Evolutionary conservation across 1,284 basidiomycete genomes (phyloP).

Genomic region (Prillingera fragicola): DNA sequence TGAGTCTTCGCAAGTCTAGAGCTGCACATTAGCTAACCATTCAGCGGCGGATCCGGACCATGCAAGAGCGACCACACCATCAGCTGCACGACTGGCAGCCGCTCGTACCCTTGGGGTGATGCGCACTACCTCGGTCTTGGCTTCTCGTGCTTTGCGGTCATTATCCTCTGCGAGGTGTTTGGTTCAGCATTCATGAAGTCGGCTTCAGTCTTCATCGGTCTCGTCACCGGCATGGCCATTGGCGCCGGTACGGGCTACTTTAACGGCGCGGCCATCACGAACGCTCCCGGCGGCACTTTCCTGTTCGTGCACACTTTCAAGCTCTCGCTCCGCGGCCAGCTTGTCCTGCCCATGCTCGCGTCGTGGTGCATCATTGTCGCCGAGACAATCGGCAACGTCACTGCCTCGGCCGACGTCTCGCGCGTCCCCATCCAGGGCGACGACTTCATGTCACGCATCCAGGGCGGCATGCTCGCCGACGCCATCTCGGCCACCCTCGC

Average conservation of each 20-base stretch:
- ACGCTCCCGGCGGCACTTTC: conserved; percentile 28
- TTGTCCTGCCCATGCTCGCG: conserved; percentile 33
- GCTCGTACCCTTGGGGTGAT: conserved; percentile 25
- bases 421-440: conserved; percentile 22
- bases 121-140: conserved; percentile 28
- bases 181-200: conserved; percentile 37
- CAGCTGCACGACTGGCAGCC: conserved; percentile 18
- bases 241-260: conserved; percentile 33
- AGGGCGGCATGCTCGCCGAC: conserved; percentile 36
- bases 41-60: conserved; percentile 22
- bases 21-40: background rate
- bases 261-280: conserved; percentile 18
- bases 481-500: conserved; percentile 27
- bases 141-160: conserved; percentile 25
- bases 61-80: conserved; percentile 28
- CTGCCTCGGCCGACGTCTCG: conserved; percentile 27
- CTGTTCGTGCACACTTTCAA: conserved; percentile 30
- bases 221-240: conserved; percentile 30
- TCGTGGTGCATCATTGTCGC: conserved; percentile 31
- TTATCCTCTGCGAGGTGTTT: conserved; percentile 24
- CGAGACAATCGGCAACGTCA: conserved; percentile 34
- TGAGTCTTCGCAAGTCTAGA: conserved; percentile 5
- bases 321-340: conserved; percentile 25
- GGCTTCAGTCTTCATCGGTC: conserved; percentile 33
- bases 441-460: conserved; percentile 26